Evolutionary conservation across 305 asterid genomes (phyloP).

Genomic region (Fraxinus angustifolia): DNA sequence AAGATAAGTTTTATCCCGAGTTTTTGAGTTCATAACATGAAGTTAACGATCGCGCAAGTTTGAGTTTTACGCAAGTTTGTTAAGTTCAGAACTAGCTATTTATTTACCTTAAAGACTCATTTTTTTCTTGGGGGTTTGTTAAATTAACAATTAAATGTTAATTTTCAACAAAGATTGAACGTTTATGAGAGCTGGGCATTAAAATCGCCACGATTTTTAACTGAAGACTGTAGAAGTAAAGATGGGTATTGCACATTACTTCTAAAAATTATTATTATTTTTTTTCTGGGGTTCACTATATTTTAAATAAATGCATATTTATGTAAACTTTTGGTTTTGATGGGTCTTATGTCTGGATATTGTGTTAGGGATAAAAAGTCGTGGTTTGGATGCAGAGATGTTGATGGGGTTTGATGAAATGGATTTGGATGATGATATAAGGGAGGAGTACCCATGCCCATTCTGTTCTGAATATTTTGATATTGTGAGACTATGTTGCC

Average conservation of each 20-base stretch:
- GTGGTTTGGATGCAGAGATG: slow-evolving; percentile 65
- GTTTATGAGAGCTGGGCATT: slow-evolving; percentile 24
- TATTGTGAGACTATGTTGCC: slow-evolving; percentile 85
- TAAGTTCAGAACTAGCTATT: not conserved
- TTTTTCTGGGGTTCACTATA: not conserved
- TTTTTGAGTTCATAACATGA: not conserved
- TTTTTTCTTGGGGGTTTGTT: not conserved
- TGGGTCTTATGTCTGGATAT: slow-evolving; percentile 2
- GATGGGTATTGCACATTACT: not conserved
- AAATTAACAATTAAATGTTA: not conserved
- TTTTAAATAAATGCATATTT: not conserved
- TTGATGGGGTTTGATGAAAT: slow-evolving; percentile 86
- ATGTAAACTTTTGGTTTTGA: slow-evolving; percentile 17
- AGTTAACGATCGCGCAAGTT: not conserved
- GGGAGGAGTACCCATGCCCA: slow-evolving; percentile 80
- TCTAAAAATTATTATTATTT: not conserved
- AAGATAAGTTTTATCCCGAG: not conserved
- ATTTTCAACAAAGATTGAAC: slow-evolving; percentile 16
- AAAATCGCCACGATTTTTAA: not conserved
- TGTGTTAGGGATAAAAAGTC: slow-evolving; percentile 61
- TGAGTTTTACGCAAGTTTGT: not conserved
- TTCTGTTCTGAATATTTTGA: slow-evolving; percentile 79
- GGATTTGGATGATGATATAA: slow-evolving; percentile 61
- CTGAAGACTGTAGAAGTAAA: not conserved
- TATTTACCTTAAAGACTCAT: not conserved